Conservation (phyloP, 2,329 filamentous ascomycete species). For the Macrophomina tecta region DNA sequence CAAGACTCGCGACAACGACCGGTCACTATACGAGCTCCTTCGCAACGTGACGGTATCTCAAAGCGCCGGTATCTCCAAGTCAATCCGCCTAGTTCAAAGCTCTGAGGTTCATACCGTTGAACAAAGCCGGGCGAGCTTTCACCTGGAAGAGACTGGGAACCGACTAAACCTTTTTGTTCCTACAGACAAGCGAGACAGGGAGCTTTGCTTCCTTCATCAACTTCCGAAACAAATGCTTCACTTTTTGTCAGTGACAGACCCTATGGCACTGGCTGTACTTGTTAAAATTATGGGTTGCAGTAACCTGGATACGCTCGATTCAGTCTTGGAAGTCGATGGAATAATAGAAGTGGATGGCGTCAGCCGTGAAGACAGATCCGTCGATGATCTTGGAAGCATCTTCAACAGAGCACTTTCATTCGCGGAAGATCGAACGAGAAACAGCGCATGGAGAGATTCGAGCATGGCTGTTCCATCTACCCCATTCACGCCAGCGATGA, state of each 20-base stretch:
- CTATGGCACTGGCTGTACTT: background rate
- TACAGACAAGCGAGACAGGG: background rate
- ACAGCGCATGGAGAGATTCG: background rate
- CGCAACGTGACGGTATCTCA: background rate
- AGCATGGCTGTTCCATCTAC: too few species aligned
- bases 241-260: background rate
- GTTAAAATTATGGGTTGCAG: background rate
- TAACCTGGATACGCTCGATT: background rate
- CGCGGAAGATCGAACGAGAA: background rate
- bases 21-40: background rate
- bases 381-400: background rate
- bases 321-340: background rate
- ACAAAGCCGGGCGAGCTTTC: background rate
- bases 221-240: background rate
- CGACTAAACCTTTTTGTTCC: background rate
- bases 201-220: constrained; percentile 4
- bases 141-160: background rate
- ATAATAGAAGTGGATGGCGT: background rate
- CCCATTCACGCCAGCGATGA: too few species aligned
- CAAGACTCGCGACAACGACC: background rate
- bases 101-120: background rate
- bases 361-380: too few species aligned
- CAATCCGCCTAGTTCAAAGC: background rate
- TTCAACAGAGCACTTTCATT: background rate
- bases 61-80: constrained; percentile 6